Conservation (phyloP, 495 filamentous ascomycete genomes). For the Pyrenopolyporus hunteri region DNA sequence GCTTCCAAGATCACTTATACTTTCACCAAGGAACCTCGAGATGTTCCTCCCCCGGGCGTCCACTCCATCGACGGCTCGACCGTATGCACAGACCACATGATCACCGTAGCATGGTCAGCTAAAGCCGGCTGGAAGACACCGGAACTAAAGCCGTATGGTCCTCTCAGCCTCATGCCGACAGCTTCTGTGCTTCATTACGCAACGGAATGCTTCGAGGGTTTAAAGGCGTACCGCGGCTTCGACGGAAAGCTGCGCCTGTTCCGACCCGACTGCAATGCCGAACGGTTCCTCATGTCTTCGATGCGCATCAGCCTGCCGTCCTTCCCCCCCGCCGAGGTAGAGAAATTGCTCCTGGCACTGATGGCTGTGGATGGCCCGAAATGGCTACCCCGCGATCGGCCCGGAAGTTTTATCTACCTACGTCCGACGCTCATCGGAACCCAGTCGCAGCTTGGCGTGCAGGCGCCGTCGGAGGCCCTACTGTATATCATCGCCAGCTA, state of each 20-base stretch:
- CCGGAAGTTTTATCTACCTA: constrained; percentile 74
- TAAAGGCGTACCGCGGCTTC: constrained; percentile 84
- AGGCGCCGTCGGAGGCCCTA: constrained; percentile 79
- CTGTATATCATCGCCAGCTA: constrained; percentile 79
- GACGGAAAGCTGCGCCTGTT: constrained; percentile 86
- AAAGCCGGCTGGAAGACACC: constrained; percentile 76
- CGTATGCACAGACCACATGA: constrained; percentile 90
- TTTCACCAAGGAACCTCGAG: constrained; percentile 66
- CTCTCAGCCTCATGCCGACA: constrained; percentile 80
- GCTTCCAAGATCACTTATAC: constrained; percentile 74
- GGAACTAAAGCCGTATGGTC: constrained; percentile 78
- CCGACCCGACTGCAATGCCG: constrained; percentile 77
- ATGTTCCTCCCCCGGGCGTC: constrained; percentile 67
- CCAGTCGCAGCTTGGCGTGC: constrained; percentile 78
- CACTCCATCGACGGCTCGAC: constrained; percentile 54
- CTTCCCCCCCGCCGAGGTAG: constrained; percentile 72
- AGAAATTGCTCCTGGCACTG: constrained; percentile 75
- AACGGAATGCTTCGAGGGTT: constrained; percentile 89
- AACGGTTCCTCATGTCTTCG: constrained; percentile 74
- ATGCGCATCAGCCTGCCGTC: constrained; percentile 77
- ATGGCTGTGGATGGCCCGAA: constrained; percentile 72
- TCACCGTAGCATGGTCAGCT: constrained; percentile 73
- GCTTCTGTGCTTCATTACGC: constrained; percentile 90
- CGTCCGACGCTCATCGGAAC: constrained; percentile 86
- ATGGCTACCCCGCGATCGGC: constrained; percentile 76